phyloP scores from a whole-genome alignment of 2,329 filamentous ascomycete genomes.

The Venturia asperata region DNA sequence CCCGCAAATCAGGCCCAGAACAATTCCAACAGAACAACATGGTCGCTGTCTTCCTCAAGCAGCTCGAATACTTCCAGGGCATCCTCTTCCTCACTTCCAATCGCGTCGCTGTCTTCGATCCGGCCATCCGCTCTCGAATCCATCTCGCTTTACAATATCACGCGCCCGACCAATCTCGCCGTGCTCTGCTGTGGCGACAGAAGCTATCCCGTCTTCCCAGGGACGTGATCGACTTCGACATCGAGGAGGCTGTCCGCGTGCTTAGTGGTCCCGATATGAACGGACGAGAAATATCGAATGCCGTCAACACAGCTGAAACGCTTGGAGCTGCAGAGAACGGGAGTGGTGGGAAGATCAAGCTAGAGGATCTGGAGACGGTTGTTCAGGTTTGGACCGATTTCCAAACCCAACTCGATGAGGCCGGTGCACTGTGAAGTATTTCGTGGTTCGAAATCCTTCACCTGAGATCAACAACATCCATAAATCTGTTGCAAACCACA shows the following conservation, averaged over 20 bases:
- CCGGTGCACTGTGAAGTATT: not conserved
- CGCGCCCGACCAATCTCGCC: constrained; percentile 21
- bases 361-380: constrained; percentile 24
- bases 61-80: constrained; percentile 36
- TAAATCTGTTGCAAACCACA: no score
- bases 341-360: constrained; percentile 12
- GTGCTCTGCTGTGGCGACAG: constrained; percentile 22
- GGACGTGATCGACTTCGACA: constrained; percentile 20
- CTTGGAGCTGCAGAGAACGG: constrained; percentile 22
- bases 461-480: not conserved
- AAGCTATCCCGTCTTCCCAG: constrained; percentile 14
- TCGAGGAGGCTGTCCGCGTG: constrained; percentile 20
- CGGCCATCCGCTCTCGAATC: constrained; percentile 39
- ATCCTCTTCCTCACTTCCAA: constrained; percentile 41
- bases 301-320: constrained; percentile 24
- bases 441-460: not conserved
- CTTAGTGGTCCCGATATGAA: constrained; percentile 22
- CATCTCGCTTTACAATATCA: constrained; percentile 29
- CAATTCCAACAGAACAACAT: constrained; percentile 13
- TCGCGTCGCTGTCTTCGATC: constrained; percentile 32
- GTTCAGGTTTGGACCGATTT: constrained; percentile 23
- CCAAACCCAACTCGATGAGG: constrained; percentile 3
- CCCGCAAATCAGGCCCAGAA: constrained; percentile 30
- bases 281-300: constrained; percentile 26
- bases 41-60: constrained; percentile 37